Conservation (phyloP, 768 basidiomycete species). For the Trametes sanguinea region DNA sequence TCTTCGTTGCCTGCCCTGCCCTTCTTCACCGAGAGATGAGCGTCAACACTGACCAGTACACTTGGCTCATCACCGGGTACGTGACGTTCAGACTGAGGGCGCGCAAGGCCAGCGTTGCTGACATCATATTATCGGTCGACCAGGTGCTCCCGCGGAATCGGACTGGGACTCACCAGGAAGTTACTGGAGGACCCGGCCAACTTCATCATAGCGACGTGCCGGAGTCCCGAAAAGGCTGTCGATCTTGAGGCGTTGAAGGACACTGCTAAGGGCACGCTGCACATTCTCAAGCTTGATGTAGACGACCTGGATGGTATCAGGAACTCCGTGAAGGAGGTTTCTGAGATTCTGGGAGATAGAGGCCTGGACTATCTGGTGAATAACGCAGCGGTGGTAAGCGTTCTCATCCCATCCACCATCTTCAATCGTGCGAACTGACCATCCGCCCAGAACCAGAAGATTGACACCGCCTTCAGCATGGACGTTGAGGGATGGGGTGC, state of each 20-base stretch:
- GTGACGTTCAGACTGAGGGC: neutral
- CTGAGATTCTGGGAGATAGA: conserved; percentile 27
- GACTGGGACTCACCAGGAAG: conserved; percentile 32
- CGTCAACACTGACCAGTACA: neutral
- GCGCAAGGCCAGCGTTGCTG: neutral
- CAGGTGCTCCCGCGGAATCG: conserved; percentile 30
- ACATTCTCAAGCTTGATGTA: conserved; percentile 38
- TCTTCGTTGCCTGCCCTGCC: neutral
- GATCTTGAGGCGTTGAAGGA: conserved; percentile 26
- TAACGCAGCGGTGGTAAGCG: conserved; percentile 40
- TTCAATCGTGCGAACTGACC: neutral
- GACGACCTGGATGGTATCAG: conserved; percentile 31
- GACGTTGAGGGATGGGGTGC: conserved; percentile 17
- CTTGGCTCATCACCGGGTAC: conserved; percentile 15
- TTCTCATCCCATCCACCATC: no score
- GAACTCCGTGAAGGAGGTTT: conserved; percentile 27
- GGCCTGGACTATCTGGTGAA: conserved; percentile 45
- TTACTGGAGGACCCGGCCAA: conserved; percentile 27
- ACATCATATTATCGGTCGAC: neutral
- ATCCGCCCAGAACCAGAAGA: neutral
- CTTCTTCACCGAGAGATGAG: neutral
- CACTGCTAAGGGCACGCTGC: conserved; percentile 32
- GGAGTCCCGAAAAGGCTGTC: conserved; percentile 29
- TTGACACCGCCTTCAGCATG: conserved; percentile 32
- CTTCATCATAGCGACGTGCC: conserved; percentile 35